Evolutionary conservation across 1,284 basidiomycete genomes (phyloP).

Genomic region (Bjerkandera adusta): DNA sequence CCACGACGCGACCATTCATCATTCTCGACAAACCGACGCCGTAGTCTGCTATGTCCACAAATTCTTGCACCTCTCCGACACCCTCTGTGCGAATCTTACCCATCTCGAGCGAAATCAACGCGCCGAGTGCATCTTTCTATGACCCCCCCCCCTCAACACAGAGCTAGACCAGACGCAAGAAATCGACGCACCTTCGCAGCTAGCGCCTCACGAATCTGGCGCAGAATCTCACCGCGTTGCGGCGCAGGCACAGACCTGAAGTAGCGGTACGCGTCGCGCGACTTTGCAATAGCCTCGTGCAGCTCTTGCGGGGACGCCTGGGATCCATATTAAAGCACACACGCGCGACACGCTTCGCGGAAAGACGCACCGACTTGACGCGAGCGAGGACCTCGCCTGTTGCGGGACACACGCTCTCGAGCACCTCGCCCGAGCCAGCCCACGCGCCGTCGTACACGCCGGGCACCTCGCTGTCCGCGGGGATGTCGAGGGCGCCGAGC

Average conservation of each 20-base stretch:
- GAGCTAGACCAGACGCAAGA: constrained; percentile 2
- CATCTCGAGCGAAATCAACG: constrained; percentile 88
- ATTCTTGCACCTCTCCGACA: constrained; percentile 91
- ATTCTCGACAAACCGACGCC: constrained; percentile 85
- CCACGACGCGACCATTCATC: constrained; percentile 86
- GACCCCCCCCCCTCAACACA: constrained; percentile 11
- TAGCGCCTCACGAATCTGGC: constrained; percentile 87
- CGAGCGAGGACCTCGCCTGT: constrained; percentile 74
- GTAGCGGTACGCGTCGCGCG: constrained; percentile 67
- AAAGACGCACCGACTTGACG: constrained; percentile 55
- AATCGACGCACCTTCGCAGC: constrained; percentile 59
- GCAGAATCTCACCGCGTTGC: constrained; percentile 81
- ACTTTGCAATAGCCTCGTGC: constrained; percentile 56
- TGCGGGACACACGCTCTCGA: constrained; percentile 70
- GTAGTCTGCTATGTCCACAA: constrained; percentile 86
- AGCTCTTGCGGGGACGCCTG: constrained; percentile 72
- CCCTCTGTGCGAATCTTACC: constrained; percentile 96
- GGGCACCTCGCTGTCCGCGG: constrained; percentile 45
- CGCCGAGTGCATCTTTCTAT: constrained; percentile 80
- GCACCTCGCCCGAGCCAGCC: constrained; percentile 70
- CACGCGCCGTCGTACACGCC: constrained; percentile 80
- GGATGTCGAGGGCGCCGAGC: constrained; percentile 62
- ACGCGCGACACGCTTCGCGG: constrained; percentile 5
- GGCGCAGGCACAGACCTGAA: constrained; percentile 86
- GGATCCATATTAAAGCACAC: background rate